A percentile compares a stretch with the other conserved stretches of the same genome.
Conservation (phyloP, 352 stramenopile genomes). For the Saprolegnia parasitica region DNA sequence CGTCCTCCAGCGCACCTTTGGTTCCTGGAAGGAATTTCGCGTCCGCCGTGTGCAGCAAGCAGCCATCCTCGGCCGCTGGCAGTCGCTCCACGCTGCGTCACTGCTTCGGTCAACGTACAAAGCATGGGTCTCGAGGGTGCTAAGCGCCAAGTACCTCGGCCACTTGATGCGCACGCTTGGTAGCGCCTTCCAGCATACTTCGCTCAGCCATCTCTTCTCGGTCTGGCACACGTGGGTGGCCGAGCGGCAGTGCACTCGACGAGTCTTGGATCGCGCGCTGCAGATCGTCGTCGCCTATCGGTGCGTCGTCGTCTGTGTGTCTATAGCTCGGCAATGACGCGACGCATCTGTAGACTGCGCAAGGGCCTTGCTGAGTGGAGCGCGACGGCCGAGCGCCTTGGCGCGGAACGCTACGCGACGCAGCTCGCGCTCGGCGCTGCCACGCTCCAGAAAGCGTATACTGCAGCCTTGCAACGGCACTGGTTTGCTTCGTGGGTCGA, state of each 20-base stretch:
- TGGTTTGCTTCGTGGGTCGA: neutral
- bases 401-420: neutral
- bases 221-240: too few relatives aligned
- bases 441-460: too few relatives aligned
- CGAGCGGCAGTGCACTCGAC: too few relatives aligned
- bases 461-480: too few relatives aligned
- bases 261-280: too few relatives aligned
- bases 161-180: too few relatives aligned
- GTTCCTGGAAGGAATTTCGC: conserved; percentile 18
- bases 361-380: neutral
- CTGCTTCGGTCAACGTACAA: neutral
- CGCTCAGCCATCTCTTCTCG: too few relatives aligned
- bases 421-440: neutral
- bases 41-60: neutral
- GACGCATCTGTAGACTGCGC: too few relatives aligned
- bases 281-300: too few relatives aligned
- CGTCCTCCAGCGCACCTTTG: conserved; percentile 1
- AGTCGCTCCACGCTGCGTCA: neutral
- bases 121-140: neutral
- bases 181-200: too few relatives aligned
- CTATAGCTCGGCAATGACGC: too few relatives aligned
- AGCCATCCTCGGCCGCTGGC: neutral
- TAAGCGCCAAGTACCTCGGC: neutral
- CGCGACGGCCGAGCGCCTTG: neutral
- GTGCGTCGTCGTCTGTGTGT: too few relatives aligned